Percentiles rank a stretch among this genome's conserved stretches.
Evolutionary conservation across 2,329 filamentous ascomycete species (phyloP).

Genomic region (Penicillium palitans): DNA sequence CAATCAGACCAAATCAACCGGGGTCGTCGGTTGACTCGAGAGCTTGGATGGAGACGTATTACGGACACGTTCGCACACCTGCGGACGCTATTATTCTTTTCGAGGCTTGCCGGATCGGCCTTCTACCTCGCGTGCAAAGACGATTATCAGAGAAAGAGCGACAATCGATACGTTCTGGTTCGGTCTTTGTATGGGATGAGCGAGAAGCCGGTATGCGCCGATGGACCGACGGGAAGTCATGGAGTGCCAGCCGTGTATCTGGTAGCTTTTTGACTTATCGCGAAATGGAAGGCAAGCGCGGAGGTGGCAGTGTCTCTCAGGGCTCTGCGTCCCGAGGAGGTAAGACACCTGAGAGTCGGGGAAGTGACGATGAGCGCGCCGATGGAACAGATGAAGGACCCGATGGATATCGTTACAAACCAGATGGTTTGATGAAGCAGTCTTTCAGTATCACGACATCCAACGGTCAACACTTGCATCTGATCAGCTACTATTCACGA

Average conservation of each 20-base stretch:
- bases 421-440: constrained; percentile 97
- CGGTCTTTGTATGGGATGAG: constrained; percentile 99
- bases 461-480: constrained; percentile 83
- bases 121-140: constrained; percentile 87
- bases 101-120: constrained; percentile 86
- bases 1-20: constrained; percentile 14
- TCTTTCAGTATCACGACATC: constrained; percentile 98
- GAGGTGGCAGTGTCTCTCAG: constrained; percentile 68
- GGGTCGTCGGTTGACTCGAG: constrained; percentile 24
- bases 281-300: constrained; percentile 98
- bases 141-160: constrained; percentile 94
- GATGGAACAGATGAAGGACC: constrained; percentile 68
- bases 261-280: constrained; percentile 96
- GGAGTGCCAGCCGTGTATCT: constrained; percentile 95
- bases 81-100: constrained; percentile 98
- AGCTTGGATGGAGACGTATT: constrained; percentile 84
- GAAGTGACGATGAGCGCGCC: constrained; percentile 79
- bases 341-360: constrained; percentile 81
- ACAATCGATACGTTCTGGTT: constrained; percentile 92
- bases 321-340: constrained; percentile 58
- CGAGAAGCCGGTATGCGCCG: constrained; percentile 95
- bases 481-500: constrained; percentile 95
- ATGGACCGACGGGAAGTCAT: constrained; percentile 99
- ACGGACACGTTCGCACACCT: constrained; percentile 92
- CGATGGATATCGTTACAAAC: constrained; percentile 92